Conservation (phyloP, 2,329 filamentous ascomycete species). For the Sphaerostilbella broomeana region DNA sequence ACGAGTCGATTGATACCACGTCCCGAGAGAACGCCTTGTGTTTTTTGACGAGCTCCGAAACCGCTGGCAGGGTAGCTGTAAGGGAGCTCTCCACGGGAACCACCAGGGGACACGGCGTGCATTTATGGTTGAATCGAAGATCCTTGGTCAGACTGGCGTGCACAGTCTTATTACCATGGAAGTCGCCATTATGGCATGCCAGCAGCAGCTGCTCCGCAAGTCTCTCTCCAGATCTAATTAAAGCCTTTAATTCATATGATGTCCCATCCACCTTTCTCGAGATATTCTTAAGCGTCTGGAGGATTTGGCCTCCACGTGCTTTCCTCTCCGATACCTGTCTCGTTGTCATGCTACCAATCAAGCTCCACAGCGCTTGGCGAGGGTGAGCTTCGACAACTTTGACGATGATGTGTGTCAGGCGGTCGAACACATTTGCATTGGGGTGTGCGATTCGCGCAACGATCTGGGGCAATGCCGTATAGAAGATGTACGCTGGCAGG, state of each 20-base stretch:
- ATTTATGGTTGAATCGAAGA: conserved; percentile 77
- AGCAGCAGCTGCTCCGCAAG: conserved; percentile 75
- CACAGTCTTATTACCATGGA: conserved; percentile 58
- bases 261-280: conserved; percentile 47
- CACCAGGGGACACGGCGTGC: conserved; percentile 75
- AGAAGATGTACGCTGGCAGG: conserved; percentile 71
- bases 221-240: conserved; percentile 74
- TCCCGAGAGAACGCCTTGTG: conserved; percentile 86
- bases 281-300: conserved; percentile 42
- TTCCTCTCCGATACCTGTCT: conserved; percentile 62
- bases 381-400: conserved; percentile 85
- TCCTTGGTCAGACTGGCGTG: conserved; percentile 69
- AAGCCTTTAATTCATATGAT: conserved; percentile 55
- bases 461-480: conserved; percentile 80
- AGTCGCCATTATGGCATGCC: conserved; percentile 72
- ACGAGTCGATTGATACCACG: conserved; percentile 71
- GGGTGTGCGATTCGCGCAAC: conserved; percentile 93
- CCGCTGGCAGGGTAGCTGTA: conserved; percentile 71
- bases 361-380: conserved; percentile 83
- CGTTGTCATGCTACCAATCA: conserved; percentile 81
- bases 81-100: conserved; percentile 83
- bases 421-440: conserved; percentile 67
- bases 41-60: conserved; percentile 63
- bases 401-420: conserved; percentile 71
- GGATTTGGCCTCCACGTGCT: conserved; percentile 44